Evolutionary conservation across 1,284 basidiomycete genomes (phyloP), one percentile per base, ranked within the genome.

Genomic region (Pterulicium gracile): DNA sequence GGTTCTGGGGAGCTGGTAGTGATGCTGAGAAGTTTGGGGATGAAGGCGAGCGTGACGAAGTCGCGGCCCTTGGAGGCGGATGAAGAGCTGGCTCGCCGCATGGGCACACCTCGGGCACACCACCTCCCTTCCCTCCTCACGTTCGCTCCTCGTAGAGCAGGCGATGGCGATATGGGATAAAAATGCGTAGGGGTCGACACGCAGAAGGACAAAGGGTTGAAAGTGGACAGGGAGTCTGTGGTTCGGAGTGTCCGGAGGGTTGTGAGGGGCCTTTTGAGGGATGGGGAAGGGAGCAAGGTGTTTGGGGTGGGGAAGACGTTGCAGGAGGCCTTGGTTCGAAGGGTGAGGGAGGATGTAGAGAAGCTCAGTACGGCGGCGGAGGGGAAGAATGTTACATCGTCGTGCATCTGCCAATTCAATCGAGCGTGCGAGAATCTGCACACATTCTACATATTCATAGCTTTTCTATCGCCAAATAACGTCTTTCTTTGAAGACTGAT

Each of bases 31-130:
- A 78, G 81, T 47, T 69, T 98, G 40, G 81, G 78, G 23, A 98
- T 98, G 75, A 97, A 96, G 68, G 93, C 96, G 52, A 76, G 79
- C 15, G 77, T 91, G 36, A 98, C 95, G 1, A 85, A 92, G 58
- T 68, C 77, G 14, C 82, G 88, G 54, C 93, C 91, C 0, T 65
- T 98, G 55, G 63, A 74, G 1, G 62, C 90, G 47, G 67, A 72
- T 23, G 72, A 79, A 51, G 80, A 81, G 65, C 54, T 91, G 39
- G 91, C 90, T 4, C 89, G 94, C 49, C 96, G 93, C 93, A n/a
- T n/a, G n/a, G 90, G 94, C 58, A 57, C 27, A 32, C 10, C n/a
- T 7, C 52, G 81, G 79, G 59, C 79, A 19, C 79, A 84, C 58
- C 79, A 85, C 55, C 65, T 82, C 42, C 77, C 82, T 0, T 66